These are phyloP conservation scores for Lithohypha guttulata DNA, from an alignment of 2,329 filamentous ascomycete species.

Conservation along the genomic window DNA sequence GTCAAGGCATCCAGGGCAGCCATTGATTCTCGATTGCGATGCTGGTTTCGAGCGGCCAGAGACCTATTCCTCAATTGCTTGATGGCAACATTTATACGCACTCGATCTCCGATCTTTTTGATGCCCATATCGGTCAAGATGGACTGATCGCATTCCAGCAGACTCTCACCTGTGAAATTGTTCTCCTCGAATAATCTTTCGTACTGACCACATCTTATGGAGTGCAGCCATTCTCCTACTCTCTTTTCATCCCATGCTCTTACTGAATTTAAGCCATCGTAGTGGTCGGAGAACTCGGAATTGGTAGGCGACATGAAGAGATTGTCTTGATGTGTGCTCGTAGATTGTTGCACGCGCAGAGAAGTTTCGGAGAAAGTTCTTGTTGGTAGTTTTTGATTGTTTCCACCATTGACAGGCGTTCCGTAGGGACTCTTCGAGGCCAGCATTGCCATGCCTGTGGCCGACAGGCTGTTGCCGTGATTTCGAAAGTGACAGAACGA, in stretches of 20 bases:
- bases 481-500: not conserved
- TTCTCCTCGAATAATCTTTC: constrained; percentile 82
- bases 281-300: constrained; percentile 75
- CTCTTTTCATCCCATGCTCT: constrained; percentile 54
- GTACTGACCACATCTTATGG: constrained; percentile 88
- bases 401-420: constrained; percentile 23
- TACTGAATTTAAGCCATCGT: constrained; percentile 62
- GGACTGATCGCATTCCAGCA: constrained; percentile 93
- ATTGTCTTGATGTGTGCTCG: constrained; percentile 28
- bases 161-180: constrained; percentile 93
- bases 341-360: constrained; percentile 28
- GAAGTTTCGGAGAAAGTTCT: constrained; percentile 20
- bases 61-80: constrained; percentile 71
- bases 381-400: constrained; percentile 13
- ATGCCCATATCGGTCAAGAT: constrained; percentile 97
- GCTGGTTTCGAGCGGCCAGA: constrained; percentile 66
- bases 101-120: constrained; percentile 92
- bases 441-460: constrained; percentile 26
- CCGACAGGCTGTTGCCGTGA: not conserved
- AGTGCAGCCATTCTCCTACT: constrained; percentile 82
- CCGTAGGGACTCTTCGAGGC: constrained; percentile 33
- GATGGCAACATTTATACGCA: constrained; percentile 77
- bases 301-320: constrained; percentile 73
- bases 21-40: constrained; percentile 81
- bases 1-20: constrained; percentile 61